Conservation (phyloP, 2,329 filamentous ascomycete genomes). For the Fonsecaea multimorphosa region DNA sequence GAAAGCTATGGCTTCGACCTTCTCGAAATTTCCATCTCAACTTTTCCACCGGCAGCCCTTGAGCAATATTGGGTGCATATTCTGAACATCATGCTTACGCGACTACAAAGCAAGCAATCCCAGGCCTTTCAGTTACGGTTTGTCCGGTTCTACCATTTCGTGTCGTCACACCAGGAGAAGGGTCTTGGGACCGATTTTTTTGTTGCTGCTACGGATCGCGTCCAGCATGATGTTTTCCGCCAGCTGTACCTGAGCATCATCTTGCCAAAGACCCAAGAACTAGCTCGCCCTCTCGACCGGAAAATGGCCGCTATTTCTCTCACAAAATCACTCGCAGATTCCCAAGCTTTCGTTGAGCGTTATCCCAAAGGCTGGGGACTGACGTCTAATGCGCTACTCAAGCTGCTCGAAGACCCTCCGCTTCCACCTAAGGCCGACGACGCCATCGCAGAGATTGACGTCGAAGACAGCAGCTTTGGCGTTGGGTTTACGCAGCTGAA, state of each 20-base stretch:
- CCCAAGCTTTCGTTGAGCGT: slow-evolving; percentile 77
- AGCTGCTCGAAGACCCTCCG: slow-evolving; percentile 87
- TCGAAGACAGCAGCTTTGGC: slow-evolving; percentile 93
- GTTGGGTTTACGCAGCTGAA: slow-evolving; percentile 93
- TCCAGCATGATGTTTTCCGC: slow-evolving; percentile 67
- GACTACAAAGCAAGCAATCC: slow-evolving; percentile 73
- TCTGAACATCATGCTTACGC: slow-evolving; percentile 78
- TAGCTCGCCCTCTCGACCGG: slow-evolving; percentile 84
- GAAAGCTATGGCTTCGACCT: slow-evolving; percentile 89
- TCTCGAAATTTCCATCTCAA: slow-evolving; percentile 76
- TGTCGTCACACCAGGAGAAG: slow-evolving; percentile 77
- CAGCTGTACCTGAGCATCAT: slow-evolving; percentile 81
- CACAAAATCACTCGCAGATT: slow-evolving; percentile 89
- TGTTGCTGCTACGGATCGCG: slow-evolving; percentile 78
- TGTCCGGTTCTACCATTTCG: slow-evolving; percentile 90
- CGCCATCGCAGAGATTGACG: slow-evolving; percentile 82
- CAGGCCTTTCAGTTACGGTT: slow-evolving; percentile 88
- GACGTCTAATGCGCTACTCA: slow-evolving; percentile 87
- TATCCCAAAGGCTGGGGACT: slow-evolving; percentile 90
- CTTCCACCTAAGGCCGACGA: slow-evolving; percentile 74
- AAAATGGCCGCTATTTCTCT: slow-evolving; percentile 93
- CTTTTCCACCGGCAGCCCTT: slow-evolving; percentile 71
- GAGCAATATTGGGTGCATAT: slow-evolving; percentile 80
- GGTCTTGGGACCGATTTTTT: slow-evolving; percentile 94
- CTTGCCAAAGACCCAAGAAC: slow-evolving; percentile 84